These are phyloP conservation scores for Microcos paniculata DNA, from an alignment of 345 rosid species.

Conservation along the genomic window DNA sequence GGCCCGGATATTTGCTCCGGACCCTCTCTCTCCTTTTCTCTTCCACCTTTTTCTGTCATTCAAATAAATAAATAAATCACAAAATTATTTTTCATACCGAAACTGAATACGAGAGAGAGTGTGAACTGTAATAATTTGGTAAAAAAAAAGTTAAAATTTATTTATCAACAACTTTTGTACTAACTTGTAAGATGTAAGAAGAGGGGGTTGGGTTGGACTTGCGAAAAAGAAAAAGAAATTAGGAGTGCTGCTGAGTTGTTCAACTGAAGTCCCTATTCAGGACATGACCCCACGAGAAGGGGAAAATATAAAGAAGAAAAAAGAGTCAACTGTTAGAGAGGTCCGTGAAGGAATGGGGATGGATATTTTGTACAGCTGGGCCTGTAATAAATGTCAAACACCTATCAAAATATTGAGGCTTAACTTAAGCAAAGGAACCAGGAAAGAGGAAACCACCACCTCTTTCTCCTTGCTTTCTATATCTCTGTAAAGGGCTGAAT, in stretches of 20 bases:
- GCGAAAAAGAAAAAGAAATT: too few relatives aligned
- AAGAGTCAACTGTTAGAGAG: background rate
- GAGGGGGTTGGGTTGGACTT: too few relatives aligned
- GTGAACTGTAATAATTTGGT: background rate
- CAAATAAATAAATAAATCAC: background rate
- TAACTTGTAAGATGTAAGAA: too few relatives aligned
- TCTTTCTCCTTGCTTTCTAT: background rate
- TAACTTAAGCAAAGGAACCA: too few relatives aligned
- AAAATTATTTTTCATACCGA: background rate
- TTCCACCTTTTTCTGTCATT: background rate
- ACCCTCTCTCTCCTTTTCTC: background rate
- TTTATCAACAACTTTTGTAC: too few relatives aligned
- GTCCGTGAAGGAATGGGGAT: too few relatives aligned
- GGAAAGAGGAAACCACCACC: background rate
- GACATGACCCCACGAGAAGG: background rate
- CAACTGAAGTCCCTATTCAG: background rate
- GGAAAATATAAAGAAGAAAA: background rate
- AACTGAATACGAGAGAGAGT: too few relatives aligned
- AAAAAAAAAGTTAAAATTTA: too few relatives aligned
- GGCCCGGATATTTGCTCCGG: conserved; percentile 16
- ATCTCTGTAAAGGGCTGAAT: too few relatives aligned
- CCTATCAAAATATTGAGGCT: too few relatives aligned
- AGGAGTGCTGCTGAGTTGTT: background rate
- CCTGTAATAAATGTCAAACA: too few relatives aligned
- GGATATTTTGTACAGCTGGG: too few relatives aligned